Conservation (phyloP, 2,329 filamentous ascomycete genomes). For the Akanthomyces dipterigenus region DNA sequence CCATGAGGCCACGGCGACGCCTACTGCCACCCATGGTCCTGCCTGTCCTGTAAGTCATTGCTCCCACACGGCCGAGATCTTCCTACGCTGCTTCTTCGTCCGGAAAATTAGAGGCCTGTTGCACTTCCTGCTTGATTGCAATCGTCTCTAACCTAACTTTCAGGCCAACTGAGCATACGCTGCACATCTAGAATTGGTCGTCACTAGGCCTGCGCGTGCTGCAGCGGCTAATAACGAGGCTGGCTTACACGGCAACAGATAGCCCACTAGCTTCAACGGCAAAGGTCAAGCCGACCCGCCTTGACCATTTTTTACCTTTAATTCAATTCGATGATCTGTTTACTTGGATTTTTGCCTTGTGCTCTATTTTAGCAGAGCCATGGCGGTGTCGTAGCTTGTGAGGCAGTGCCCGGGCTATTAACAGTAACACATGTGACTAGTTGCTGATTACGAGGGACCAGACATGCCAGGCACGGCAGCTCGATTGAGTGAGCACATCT, state of each 20-base stretch:
- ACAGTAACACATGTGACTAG: not conserved
- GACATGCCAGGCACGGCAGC: not conserved
- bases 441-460: not conserved
- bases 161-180: not conserved
- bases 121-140: no score
- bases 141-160: not conserved
- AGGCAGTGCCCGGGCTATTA: not conserved
- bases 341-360: no score
- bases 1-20: not conserved
- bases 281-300: not conserved
- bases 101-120: no score
- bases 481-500: not conserved
- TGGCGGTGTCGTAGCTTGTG: not conserved
- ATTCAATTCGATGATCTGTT: no score
- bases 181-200: not conserved
- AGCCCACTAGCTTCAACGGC: not conserved
- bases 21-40: constrained; percentile 4
- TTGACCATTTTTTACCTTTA: no score
- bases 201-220: not conserved
- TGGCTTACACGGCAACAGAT: not conserved
- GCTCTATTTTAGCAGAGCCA: not conserved
- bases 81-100: no score
- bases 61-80: no score
- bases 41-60: constrained; percentile 1
- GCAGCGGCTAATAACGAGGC: not conserved